These are phyloP conservation scores for Thamnidium elegans DNA, from an alignment of 192 early-diverging fungal species.

Conservation along the genomic window DNA sequence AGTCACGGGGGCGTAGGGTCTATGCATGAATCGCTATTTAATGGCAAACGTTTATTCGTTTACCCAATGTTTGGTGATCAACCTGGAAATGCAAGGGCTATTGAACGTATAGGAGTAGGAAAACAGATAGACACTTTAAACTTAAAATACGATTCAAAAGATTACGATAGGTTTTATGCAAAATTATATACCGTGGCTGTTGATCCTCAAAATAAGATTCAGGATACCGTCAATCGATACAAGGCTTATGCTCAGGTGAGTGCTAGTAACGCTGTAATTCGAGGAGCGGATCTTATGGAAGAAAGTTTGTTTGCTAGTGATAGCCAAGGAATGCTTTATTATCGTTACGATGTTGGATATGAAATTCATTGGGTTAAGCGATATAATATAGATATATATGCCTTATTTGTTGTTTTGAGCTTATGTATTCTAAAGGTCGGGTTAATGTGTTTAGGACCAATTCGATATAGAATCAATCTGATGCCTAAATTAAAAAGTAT, in stretches of 20 bases:
- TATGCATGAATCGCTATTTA: slow-evolving; percentile 31
- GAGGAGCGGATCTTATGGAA: slow-evolving; percentile 22
- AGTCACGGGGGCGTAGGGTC: slow-evolving; percentile 28
- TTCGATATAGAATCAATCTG: too few species aligned
- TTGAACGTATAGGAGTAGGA: neutral
- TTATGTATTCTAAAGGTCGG: neutral
- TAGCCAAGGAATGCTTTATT: neutral
- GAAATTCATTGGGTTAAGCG: slow-evolving; percentile 2
- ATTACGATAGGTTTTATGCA: neutral
- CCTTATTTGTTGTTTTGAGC: neutral
- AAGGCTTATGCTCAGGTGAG: slow-evolving; percentile 9
- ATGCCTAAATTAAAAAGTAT: too few species aligned
- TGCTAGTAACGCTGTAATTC: neutral
- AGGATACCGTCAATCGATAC: neutral
- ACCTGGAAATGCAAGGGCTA: slow-evolving; percentile 5
- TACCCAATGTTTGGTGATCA: slow-evolving; percentile 36
- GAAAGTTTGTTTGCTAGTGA: slow-evolving; percentile 21
- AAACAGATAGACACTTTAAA: neutral
- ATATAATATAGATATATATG: neutral
- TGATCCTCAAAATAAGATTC: neutral
- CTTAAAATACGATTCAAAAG: neutral
- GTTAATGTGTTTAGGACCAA: too few species aligned
- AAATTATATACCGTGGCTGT: neutral
- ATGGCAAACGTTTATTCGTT: slow-evolving; percentile 23
- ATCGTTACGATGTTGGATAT: neutral